Conservation (phyloP, 2,329 filamentous ascomycete species). For the Fusarium tupiense region DNA sequence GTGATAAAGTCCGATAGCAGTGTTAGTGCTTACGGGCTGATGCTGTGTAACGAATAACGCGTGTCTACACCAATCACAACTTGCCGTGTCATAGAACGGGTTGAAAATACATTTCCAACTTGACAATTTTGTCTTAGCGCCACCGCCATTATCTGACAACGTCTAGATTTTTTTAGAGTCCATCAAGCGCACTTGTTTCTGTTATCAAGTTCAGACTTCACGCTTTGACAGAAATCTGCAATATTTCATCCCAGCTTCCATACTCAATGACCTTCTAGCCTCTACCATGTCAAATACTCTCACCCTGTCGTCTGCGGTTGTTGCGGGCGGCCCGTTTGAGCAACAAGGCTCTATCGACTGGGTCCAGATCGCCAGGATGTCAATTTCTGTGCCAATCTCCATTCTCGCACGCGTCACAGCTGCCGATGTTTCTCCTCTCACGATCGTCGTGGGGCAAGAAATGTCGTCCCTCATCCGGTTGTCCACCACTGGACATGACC, state of each 20-base stretch:
- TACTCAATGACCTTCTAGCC: neutral
- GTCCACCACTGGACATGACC: neutral
- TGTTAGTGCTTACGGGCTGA: neutral
- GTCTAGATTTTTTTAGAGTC: no score
- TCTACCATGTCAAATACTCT: neutral
- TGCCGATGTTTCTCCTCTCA: rapidly evolving
- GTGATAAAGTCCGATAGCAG: no score
- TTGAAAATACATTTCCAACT: neutral
- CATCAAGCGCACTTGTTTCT: no score
- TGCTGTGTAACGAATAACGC: neutral
- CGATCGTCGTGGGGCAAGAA: neutral
- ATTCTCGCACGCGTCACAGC: neutral
- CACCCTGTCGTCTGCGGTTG: rapidly evolving
- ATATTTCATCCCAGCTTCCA: neutral
- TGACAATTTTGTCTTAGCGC: rapidly evolving
- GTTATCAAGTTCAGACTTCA: no score
- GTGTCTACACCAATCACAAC: neutral
- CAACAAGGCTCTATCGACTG: neutral
- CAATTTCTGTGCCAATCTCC: rapidly evolving
- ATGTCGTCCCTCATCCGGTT: neutral
- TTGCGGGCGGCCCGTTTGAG: rapidly evolving
- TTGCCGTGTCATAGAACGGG: neutral
- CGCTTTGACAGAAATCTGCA: no score
- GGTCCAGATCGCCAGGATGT: neutral
- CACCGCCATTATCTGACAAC: neutral